Conservation (phyloP, 1,284 basidiomycete species). For the Ustilago loliicola region DNA sequence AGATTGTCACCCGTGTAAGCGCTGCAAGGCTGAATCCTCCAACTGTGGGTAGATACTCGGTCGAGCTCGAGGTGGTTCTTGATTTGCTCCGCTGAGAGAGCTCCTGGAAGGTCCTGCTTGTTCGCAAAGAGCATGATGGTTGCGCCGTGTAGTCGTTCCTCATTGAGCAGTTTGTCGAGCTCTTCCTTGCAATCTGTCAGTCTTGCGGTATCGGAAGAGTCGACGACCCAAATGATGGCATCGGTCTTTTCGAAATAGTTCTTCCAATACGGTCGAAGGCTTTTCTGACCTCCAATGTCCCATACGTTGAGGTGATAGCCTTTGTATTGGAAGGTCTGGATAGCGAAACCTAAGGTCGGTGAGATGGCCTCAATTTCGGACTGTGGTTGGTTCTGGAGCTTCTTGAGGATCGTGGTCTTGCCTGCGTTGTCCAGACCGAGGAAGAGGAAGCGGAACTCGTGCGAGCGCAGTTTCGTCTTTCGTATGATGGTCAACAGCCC, state of each 20-base stretch:
- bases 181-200: constrained; percentile 91
- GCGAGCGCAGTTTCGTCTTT: constrained; percentile 79
- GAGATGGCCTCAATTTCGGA: constrained; percentile 77
- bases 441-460: constrained; percentile 95
- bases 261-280: constrained; percentile 95
- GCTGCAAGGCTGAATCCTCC: constrained; percentile 91
- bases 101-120: constrained; percentile 94
- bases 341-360: constrained; percentile 98
- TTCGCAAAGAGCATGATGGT: constrained; percentile 98
- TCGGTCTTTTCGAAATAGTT: constrained; percentile 99
- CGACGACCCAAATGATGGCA: constrained; percentile 98
- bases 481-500: constrained; percentile 96
- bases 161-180: constrained; percentile 84
- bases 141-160: constrained; percentile 94
- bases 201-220: constrained; percentile 89
- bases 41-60: constrained; percentile 82
- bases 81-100: constrained; percentile 86
- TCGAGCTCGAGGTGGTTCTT: constrained; percentile 71
- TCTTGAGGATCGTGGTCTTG: constrained; percentile 97
- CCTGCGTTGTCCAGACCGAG: constrained; percentile 99
- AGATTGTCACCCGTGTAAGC: constrained; percentile 90
- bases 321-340: constrained; percentile 91
- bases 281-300: constrained; percentile 98
- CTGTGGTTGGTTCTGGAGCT: constrained; percentile 86
- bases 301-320: constrained; percentile 76